A percentile compares a stretch with the other conserved stretches of the same genome.
Conservation (phyloP, 1,284 basidiomycete genomes). For the Pisolithus thermaeus region DNA sequence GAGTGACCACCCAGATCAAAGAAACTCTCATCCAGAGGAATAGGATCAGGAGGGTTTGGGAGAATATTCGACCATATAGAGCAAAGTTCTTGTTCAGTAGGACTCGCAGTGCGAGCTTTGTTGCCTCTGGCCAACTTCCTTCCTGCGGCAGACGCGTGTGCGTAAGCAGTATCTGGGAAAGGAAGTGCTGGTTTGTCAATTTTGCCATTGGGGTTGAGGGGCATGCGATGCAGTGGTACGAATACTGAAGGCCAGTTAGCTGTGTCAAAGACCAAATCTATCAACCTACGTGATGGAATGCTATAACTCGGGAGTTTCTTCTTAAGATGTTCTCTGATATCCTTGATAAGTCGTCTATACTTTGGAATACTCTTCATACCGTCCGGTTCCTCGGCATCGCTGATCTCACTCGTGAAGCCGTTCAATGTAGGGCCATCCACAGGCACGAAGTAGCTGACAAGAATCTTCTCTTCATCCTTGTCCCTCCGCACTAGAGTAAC, state of each 20-base stretch:
- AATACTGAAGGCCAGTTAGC: conserved; percentile 57
- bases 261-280: conserved; percentile 7
- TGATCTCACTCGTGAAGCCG: no score
- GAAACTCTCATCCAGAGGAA: conserved; percentile 92
- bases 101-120: conserved; percentile 39
- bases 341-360: conserved; percentile 87
- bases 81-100: conserved; percentile 80
- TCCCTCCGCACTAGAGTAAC: conserved; percentile 95
- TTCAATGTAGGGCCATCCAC: conserved; percentile 64
- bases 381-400: conserved; percentile 56
- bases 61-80: conserved; percentile 83
- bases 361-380: conserved; percentile 69
- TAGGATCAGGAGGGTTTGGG: conserved; percentile 72
- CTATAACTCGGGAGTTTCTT: conserved; percentile 95
- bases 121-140: conserved; percentile 26
- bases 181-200: conserved; percentile 98
- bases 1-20: conserved; percentile 99
- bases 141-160: conserved; percentile 37
- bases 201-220: conserved; percentile 98
- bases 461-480: conserved; percentile 99
- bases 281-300: conserved; percentile 75
- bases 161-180: conserved; percentile 95
- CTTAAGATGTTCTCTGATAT: conserved; percentile 94
- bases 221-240: conserved; percentile 93
- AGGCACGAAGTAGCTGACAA: conserved; percentile 98